phyloP scores from a whole-genome alignment of 1,284 basidiomycete genomes.

The Trichosporon sp. region DNA sequence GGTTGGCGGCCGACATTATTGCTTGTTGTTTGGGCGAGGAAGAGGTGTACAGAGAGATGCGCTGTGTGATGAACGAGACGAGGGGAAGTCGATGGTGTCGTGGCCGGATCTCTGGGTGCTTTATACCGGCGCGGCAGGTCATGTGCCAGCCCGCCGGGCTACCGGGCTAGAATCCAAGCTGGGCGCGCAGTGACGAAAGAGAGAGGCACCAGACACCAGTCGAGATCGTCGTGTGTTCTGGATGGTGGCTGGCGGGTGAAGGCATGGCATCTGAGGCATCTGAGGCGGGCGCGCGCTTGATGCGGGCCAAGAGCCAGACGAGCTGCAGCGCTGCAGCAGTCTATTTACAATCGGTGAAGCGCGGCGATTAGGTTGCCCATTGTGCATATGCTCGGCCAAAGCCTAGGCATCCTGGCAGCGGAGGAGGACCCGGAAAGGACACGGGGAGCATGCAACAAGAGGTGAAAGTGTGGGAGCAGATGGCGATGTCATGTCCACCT shows the following conservation, averaged over 20 bases:
- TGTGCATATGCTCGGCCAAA: too few species aligned
- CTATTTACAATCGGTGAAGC: neutral
- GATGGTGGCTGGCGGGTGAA: neutral
- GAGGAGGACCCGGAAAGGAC: neutral
- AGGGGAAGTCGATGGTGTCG: neutral
- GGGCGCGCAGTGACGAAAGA: neutral
- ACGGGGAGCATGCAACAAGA: neutral
- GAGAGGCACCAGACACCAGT: neutral
- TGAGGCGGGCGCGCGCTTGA: too few species aligned
- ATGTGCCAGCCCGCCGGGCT: too few species aligned
- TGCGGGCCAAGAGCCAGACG: too few species aligned
- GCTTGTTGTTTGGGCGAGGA: neutral
- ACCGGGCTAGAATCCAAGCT: too few species aligned
- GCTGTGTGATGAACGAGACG: neutral
- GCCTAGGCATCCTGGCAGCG: neutral
- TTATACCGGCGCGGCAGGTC: neutral
- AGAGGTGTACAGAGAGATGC: neutral
- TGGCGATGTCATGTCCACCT: conserved; percentile 2
- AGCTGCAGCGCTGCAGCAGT: too few species aligned
- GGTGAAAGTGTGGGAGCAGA: neutral
- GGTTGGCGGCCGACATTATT: neutral
- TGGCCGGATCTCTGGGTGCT: neutral
- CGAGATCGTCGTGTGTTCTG: conserved; percentile 3
- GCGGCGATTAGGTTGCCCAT: neutral
- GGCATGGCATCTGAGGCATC: neutral